Percentiles rank a stretch among this genome's conserved stretches.
Conservation (phyloP, 352 stramenopile genomes). For the Phytophthora tubulina region DNA sequence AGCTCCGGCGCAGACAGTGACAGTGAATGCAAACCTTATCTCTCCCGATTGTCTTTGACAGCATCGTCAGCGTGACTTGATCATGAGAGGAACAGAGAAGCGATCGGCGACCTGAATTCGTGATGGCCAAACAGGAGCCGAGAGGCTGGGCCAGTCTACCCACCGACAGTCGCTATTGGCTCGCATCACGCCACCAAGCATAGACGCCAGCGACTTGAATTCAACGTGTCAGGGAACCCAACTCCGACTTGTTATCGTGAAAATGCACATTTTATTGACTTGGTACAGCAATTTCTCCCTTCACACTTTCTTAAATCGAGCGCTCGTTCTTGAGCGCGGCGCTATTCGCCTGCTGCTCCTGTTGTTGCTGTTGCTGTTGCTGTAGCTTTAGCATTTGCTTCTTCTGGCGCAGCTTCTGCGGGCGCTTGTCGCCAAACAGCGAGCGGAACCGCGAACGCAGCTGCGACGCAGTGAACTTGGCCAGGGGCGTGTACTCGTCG, state of each 20-base stretch:
- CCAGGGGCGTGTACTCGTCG: slow-evolving; percentile 71
- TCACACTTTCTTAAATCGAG: slow-evolving; percentile 27
- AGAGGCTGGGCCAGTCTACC: too few relatives aligned
- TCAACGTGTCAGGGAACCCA: not conserved
- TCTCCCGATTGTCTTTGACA: too few relatives aligned
- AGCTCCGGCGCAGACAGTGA: too few relatives aligned
- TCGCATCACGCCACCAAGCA: slow-evolving; percentile 11
- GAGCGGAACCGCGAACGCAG: slow-evolving; percentile 81
- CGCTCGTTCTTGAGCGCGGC: slow-evolving; percentile 43
- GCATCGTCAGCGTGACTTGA: too few relatives aligned
- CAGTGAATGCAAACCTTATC: too few relatives aligned
- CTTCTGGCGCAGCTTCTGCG: slow-evolving; percentile 73
- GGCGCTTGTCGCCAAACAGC: slow-evolving; percentile 80
- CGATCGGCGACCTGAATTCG: not conserved
- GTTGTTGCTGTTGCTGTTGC: slow-evolving; percentile 44
- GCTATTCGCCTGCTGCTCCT: slow-evolving; percentile 35
- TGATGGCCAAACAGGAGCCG: not conserved
- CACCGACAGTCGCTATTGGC: too few relatives aligned
- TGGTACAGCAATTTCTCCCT: slow-evolving; percentile 31
- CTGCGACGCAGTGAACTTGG: slow-evolving; percentile 83
- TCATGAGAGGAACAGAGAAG: too few relatives aligned
- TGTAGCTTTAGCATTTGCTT: slow-evolving; percentile 73
- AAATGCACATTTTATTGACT: slow-evolving; percentile 45
- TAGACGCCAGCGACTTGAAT: slow-evolving; percentile 5
- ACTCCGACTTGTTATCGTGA: slow-evolving; percentile 5